phyloP scores from a whole-genome alignment of 805 yeast genomes.

The Candida qinlingensis region DNA sequence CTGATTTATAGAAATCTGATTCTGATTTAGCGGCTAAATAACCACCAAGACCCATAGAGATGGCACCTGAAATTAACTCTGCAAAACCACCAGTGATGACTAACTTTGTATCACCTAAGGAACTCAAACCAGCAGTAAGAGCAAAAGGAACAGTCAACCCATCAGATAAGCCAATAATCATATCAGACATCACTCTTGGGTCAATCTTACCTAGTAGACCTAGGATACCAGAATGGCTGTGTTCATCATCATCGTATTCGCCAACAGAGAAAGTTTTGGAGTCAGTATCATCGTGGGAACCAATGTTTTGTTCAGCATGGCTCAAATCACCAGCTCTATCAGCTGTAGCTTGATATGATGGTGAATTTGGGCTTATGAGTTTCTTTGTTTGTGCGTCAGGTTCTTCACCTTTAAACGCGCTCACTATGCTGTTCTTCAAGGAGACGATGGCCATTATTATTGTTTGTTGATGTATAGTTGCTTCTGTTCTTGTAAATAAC shows the following conservation, averaged over 20 bases:
- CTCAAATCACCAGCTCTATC: constrained; percentile 13
- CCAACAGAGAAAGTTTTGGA: constrained; percentile 5
- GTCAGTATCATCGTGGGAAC: constrained; percentile 2
- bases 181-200: constrained; percentile 92
- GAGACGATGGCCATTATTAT: constrained; percentile 22
- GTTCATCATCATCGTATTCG: constrained; percentile 5
- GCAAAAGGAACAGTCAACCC: constrained; percentile 99
- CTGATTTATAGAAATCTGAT: constrained; percentile 64
- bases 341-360: constrained; percentile 13
- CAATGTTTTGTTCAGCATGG: constrained; percentile 4
- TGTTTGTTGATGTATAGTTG: neutral
- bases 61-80: constrained; percentile 93
- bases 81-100: constrained; percentile 98
- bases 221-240: constrained; percentile 7
- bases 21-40: constrained; percentile 92
- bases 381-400: constrained; percentile 7
- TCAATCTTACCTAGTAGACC: constrained; percentile 48
- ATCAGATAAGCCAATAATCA: constrained; percentile 89
- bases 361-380: constrained; percentile 11
- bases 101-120: constrained; percentile 81
- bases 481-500: neutral
- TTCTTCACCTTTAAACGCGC: constrained; percentile 8
- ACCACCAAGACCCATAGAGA: constrained; percentile 97
- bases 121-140: constrained; percentile 89
- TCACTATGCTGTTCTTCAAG: constrained; percentile 21